A percentile compares a stretch with the other conserved stretches of the same genome.
Conservation (phyloP, 164 flowering plant species). For the Cinnamomum micranthum region DNA sequence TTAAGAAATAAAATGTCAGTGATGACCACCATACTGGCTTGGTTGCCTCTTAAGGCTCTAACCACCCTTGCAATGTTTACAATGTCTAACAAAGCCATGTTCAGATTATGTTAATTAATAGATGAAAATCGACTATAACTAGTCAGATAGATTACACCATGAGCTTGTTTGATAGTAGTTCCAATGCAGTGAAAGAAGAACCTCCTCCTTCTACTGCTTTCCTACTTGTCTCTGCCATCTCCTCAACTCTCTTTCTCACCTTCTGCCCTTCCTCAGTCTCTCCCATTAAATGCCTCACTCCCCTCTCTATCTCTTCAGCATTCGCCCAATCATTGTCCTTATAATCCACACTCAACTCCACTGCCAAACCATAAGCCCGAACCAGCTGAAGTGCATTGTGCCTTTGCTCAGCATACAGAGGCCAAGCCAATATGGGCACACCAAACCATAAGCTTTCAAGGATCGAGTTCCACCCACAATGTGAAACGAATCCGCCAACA, state of each 20-base stretch:
- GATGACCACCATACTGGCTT: too few species aligned
- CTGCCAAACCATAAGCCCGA: background rate
- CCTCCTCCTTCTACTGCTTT: constrained; percentile 25
- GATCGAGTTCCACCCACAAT: constrained; percentile 13
- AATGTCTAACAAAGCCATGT: too few species aligned
- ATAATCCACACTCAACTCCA: background rate
- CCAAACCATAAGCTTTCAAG: constrained; percentile 5
- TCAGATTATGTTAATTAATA: too few species aligned
- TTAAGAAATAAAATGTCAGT: too few species aligned
- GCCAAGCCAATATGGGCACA: constrained; percentile 11
- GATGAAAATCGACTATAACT: too few species aligned
- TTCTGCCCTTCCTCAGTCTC: constrained; percentile 19
- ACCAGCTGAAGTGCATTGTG: constrained; percentile 5
- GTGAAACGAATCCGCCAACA: constrained; percentile 7
- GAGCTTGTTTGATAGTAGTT: background rate
- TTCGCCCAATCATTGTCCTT: background rate
- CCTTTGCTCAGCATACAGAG: constrained; percentile 6
- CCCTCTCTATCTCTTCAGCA: constrained; percentile 35
- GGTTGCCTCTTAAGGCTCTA: too few species aligned
- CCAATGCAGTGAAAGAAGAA: constrained; percentile 17
- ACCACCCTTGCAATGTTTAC: too few species aligned
- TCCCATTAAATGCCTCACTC: constrained; percentile 30
- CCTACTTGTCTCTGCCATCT: constrained; percentile 21
- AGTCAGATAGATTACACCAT: background rate
- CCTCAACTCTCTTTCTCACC: constrained; percentile 30